A percentile compares a stretch with the other conserved stretches of the same genome.
Conservation (phyloP, 1,284 basidiomycete species). For the Paramarasmius palmivorus region DNA sequence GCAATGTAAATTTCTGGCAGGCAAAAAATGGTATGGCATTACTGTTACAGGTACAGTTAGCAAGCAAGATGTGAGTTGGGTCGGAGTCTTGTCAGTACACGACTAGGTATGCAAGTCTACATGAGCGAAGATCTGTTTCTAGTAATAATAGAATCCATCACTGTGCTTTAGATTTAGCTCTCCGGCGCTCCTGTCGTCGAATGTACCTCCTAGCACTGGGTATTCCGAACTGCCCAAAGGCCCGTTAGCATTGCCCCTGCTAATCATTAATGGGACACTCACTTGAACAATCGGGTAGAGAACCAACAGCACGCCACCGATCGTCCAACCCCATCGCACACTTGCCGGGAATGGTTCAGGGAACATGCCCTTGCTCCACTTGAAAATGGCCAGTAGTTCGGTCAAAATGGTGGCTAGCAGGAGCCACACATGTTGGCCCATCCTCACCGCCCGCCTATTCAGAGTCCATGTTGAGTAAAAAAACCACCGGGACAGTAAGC, state of each 20-base stretch:
- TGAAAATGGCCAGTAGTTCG: constrained; percentile 70
- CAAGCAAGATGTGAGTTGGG: no score
- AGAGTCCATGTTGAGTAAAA: no score
- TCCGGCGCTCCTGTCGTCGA: constrained; percentile 39
- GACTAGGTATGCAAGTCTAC: neutral
- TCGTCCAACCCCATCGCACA: constrained; percentile 67
- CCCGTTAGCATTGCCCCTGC: neutral
- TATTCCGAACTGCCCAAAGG: constrained; percentile 47
- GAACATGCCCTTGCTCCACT: constrained; percentile 79
- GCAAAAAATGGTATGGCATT: neutral
- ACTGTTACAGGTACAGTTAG: neutral
- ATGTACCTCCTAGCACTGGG: constrained; percentile 49
- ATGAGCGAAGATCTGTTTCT: neutral
- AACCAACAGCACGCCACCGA: constrained; percentile 56
- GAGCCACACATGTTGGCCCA: constrained; percentile 87
- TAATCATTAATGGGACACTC: constrained; percentile 22
- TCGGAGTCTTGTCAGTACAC: no score
- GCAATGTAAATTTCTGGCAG: no score
- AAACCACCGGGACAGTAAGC: no score
- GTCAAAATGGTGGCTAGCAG: constrained; percentile 80
- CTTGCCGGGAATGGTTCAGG: constrained; percentile 57
- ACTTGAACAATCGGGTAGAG: constrained; percentile 72
- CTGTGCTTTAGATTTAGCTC: constrained; percentile 35
- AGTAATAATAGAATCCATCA: constrained; percentile 18
- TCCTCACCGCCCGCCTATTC: constrained; percentile 68